Base-by-base conservation (phyloP, 2,329 filamentous ascomycete genomes). In the Calonectria montana region DNA sequence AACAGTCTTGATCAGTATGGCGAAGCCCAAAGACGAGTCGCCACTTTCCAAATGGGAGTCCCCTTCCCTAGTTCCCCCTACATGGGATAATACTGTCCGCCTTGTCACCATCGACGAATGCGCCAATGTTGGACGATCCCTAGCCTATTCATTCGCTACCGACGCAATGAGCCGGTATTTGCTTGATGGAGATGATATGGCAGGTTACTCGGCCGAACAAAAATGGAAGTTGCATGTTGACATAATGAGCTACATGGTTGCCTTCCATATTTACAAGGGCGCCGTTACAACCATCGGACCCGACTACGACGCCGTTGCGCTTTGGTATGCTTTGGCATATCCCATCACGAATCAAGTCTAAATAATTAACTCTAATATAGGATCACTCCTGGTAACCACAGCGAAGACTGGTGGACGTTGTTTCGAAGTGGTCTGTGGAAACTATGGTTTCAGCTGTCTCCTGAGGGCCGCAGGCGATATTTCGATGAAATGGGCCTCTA, bases 361-460 rank as follows among this genome's bases (percentile, higher is more conserved):
- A 47, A 27, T 65, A 72, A 66, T 70, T 59, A 53, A 35, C 64
- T 27, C 50, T 31, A 7, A 15, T 25, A 3, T 6, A 94, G 93
- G 94, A 91, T 95, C 86, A 92, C 92, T n/a, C 94, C 94, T 1
- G 93, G 92, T 66, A 88, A 91, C 80, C 90, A 93, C 81, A 91
- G 93, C 83, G 94, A 96, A 82, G 91, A 92, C 82, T 91, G 90
- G 86, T 88, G 90, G 85, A 94, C 93, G 65, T 88, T 91, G 73
- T 83, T 96, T 75, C 92, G 93, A 74, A 93, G 90, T 80, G 94
- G 94, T 71, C 89, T 95, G 86, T 96, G 94, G 94, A 88, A 92
- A 74, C 88, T 96, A 73, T 90, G 90, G 83, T 96, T 91, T 84
- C 90, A 92, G 81, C 91, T 97, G 72, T 92, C 93, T 10, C 79